Conservation (phyloP, 768 basidiomycete species). For the Stropharia rugosoannulata region DNA sequence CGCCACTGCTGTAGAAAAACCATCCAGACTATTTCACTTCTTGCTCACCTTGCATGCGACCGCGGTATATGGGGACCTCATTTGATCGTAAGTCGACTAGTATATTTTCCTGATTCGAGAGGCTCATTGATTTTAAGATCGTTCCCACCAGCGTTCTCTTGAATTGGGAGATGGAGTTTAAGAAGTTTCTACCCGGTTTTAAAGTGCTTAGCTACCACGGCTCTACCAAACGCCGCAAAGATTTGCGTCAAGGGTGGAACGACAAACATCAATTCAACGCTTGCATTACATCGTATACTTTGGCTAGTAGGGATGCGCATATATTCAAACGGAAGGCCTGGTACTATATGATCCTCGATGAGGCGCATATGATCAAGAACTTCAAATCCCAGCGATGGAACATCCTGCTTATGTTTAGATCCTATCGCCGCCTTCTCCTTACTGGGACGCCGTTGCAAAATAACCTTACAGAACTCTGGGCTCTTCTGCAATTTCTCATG, state of each 20-base stretch:
- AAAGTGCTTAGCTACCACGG: conserved; percentile 90
- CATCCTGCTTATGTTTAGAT: conserved; percentile 84
- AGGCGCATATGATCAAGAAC: conserved; percentile 98
- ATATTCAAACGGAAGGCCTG: conserved; percentile 91
- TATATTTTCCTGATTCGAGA: background rate
- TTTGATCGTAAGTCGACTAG: conserved; percentile 59
- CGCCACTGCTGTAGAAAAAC: conserved; percentile 68
- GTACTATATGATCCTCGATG: conserved; percentile 96
- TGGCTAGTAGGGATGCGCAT: conserved; percentile 88
- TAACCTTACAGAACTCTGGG: conserved; percentile 95
- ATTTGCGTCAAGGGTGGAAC: conserved; percentile 88
- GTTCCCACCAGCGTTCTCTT: conserved; percentile 91
- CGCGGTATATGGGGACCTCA: conserved; percentile 92
- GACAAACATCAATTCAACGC: conserved; percentile 90
- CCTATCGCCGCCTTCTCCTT: conserved; percentile 81
- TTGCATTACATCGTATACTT: conserved; percentile 91
- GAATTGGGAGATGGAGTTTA: conserved; percentile 98
- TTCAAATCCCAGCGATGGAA: conserved; percentile 95
- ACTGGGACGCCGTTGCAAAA: conserved; percentile 98
- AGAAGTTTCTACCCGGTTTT: conserved; percentile 91
- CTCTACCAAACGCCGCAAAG: conserved; percentile 82
- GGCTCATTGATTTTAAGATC: conserved; percentile 44
- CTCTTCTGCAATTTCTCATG: conserved; percentile 91
- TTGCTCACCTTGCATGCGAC: conserved; percentile 91
- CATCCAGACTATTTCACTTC: conserved; percentile 91